Conservation (phyloP, 495 filamentous ascomycete species). For the Halenospora varia region DNA sequence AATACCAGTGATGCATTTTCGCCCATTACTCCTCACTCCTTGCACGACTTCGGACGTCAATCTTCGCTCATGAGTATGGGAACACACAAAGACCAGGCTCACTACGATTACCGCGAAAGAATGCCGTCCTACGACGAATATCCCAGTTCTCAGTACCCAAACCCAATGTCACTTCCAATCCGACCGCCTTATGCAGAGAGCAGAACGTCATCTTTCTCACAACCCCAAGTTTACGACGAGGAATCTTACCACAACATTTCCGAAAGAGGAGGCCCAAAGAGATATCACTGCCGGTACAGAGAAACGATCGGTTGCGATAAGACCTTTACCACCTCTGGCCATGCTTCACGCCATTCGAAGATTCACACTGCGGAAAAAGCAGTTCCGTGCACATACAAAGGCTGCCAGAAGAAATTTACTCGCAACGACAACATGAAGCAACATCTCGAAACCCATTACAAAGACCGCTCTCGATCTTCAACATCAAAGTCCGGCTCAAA, state of each 20-base stretch:
- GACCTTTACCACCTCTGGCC: constrained; percentile 92
- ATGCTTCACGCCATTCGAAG: constrained; percentile 93
- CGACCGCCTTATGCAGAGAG: no score
- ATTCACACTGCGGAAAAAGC: constrained; percentile 97
- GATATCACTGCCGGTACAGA: constrained; percentile 62
- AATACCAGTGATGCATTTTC: constrained; percentile 42
- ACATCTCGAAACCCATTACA: constrained; percentile 84
- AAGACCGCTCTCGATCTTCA: constrained; percentile 38
- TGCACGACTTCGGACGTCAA: constrained; percentile 32
- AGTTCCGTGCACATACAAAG: constrained; percentile 71
- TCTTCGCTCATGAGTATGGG: constrained; percentile 1
- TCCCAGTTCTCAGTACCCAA: background rate
- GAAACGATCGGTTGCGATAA: constrained; percentile 67
- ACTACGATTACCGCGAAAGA: constrained; percentile 14
- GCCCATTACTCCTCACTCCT: constrained; percentile 40
- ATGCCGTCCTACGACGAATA: constrained; percentile 2
- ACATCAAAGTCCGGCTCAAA: background rate
- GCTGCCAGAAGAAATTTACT: constrained; percentile 90
- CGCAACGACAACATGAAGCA: constrained; percentile 99
- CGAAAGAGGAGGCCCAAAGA: constrained; percentile 46
- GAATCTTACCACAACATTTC: no score
- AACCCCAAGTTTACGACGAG: no score
- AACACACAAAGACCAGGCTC: no score
- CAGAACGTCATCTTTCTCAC: no score
- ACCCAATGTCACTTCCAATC: no score